phyloP scores from a whole-genome alignment of 2,329 filamentous ascomycete genomes.

The Botrytis tulipae region DNA sequence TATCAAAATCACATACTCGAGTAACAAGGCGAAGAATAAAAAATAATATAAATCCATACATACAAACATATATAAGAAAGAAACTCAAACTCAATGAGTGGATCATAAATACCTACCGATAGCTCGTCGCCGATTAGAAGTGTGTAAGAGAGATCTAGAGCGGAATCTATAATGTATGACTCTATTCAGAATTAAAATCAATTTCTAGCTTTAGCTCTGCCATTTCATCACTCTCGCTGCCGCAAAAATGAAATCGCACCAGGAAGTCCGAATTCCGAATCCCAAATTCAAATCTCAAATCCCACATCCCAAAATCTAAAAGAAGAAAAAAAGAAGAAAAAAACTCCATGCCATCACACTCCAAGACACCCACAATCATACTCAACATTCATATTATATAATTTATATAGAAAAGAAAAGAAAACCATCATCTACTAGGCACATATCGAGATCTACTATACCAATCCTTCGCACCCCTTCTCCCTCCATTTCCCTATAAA shows the following conservation, averaged over 20 bases:
- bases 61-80: no score
- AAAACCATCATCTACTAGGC: background rate
- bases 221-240: no score
- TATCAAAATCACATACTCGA: no score
- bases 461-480: conserved; percentile 46
- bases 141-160: background rate
- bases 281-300: background rate
- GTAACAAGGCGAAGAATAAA: fast-evolving
- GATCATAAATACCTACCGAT: no score
- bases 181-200: background rate
- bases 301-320: background rate
- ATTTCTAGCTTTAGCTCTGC: no score
- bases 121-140: no score
- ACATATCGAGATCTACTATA: conserved; percentile 40
- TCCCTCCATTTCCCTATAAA: conserved; percentile 44
- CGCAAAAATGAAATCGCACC: no score
- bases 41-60: no score
- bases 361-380: no score
- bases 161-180: fast-evolving
- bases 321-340: no score
- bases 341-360: background rate
- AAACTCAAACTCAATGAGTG: no score
- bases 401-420: background rate
- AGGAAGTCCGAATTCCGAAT: no score
- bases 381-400: background rate